These are phyloP conservation scores for Paradendryphiella salina DNA, from an alignment of 2,329 filamentous ascomycete genomes.

Conservation along the genomic window DNA sequence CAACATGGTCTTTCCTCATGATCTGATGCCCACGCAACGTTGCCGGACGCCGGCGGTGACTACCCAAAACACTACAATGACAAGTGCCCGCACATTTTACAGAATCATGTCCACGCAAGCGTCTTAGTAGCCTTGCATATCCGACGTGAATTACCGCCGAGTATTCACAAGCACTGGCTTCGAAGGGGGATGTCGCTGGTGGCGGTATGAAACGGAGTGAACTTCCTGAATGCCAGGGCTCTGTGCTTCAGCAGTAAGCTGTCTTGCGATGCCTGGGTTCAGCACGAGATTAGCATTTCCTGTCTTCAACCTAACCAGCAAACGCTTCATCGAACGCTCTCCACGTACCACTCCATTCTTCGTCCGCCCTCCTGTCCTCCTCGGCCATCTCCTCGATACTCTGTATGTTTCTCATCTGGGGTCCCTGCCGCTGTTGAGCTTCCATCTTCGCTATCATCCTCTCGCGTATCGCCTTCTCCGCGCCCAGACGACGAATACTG, in stretches of 20 bases:
- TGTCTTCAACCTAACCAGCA: not conserved
- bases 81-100: not conserved
- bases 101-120: not conserved
- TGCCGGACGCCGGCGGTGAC: not conserved
- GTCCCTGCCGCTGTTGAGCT: not conserved
- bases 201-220: not conserved
- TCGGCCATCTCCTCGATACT: constrained; percentile 16
- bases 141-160: not conserved
- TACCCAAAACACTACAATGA: not conserved
- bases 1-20: constrained; percentile 1
- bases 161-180: not conserved
- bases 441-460: not conserved
- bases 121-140: not conserved
- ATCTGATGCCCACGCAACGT: not conserved
- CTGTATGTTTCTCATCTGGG: constrained; percentile 9
- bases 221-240: constrained; percentile 8
- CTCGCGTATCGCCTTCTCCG: constrained; percentile 1
- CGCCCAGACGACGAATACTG: constrained; percentile 4
- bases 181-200: not conserved
- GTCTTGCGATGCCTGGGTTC: constrained; percentile 5
- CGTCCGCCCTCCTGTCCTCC: constrained; percentile 7
- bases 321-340: not conserved
- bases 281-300: not conserved
- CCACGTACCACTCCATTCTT: constrained; percentile 12
- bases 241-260: constrained; percentile 5